These are phyloP conservation scores for Barnettozyma populi DNA, from an alignment of 805 yeast species.

Conservation along the genomic window DNA sequence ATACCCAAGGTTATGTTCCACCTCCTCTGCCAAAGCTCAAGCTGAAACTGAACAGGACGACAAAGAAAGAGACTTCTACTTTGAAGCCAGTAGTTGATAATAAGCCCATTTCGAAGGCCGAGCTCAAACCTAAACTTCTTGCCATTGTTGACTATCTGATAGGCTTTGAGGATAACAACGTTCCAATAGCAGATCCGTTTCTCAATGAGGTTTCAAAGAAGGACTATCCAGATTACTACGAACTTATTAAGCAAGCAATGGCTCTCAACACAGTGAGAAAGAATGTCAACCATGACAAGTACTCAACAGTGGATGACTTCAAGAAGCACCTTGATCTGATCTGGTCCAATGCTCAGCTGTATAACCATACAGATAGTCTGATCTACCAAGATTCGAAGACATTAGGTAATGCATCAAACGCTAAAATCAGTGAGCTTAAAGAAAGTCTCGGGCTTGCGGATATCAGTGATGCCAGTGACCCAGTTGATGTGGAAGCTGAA, in stretches of 20 bases:
- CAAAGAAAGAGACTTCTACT: neutral
- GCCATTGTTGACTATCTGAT: conserved; percentile 15
- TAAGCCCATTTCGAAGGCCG: neutral
- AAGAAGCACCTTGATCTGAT: conserved; percentile 54
- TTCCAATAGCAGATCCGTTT: conserved; percentile 60
- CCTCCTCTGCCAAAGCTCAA: conserved; percentile 18
- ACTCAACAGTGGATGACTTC: conserved; percentile 53
- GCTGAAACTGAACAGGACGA: conserved; percentile 2
- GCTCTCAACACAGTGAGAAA: conserved; percentile 56
- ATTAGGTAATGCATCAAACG: conserved; percentile 47
- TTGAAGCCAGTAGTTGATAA: neutral
- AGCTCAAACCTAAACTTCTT: conserved; percentile 14
- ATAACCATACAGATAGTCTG: conserved; percentile 68
- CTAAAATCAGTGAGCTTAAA: conserved; percentile 1
- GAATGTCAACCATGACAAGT: conserved; percentile 46
- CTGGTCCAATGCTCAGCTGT: conserved; percentile 72
- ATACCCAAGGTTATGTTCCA: conserved; percentile 28
- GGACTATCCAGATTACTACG: conserved; percentile 77
- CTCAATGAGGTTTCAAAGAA: conserved; percentile 65
- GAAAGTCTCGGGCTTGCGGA: neutral
- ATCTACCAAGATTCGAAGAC: conserved; percentile 67
- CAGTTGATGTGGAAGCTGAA: neutral
- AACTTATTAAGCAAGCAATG: conserved; percentile 66
- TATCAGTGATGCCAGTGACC: neutral
- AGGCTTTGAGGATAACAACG: conserved; percentile 25